Evolutionary conservation across 257 asterid genomes (phyloP), one percentile per base, ranked within the genome.

Genomic region (Primulina tabacum): DNA sequence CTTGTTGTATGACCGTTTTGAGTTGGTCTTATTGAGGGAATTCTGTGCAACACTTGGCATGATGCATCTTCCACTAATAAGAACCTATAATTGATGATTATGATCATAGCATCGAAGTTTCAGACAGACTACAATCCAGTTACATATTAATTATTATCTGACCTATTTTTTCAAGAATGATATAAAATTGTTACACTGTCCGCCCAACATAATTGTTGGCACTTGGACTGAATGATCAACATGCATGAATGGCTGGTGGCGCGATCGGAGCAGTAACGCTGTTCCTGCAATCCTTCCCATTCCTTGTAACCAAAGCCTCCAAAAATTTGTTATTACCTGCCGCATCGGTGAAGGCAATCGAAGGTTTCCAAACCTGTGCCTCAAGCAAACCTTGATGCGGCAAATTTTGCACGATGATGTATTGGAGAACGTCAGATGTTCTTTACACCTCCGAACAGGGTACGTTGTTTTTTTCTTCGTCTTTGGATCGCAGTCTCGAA

Each of bases 401-500:
- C 99, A 93, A 34, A 8, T 73, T 78, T 86, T n/a, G n/a, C n/a
- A n/a, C n/a, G n/a, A n/a, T n/a, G n/a, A n/a, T n/a, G n/a, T n/a
- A n/a, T n/a, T n/a, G n/a, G n/a, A n/a, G n/a, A n/a, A n/a, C 11
- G 97, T 93, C 83, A 93, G 69, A 17, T 75, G 76, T 74, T 81
- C 87, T 82, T 70, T 89, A 80, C 99, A 93, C 70, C 90, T 80
- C 59, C 81, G 72, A 0, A 87, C 96, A 0, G 96, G 88, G 67
- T 97, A 93, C 1, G 70, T 82, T 12, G 88, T 82, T 71, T 88
- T 93, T 73, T 80, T 79, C 90, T 86, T 90, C 90, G 79, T 93
- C 79, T 62, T 83, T 2, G 97, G 96, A 56, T 93, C 92, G 65
- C 99, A 93, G 20, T 82, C 87, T 26, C 91, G 88, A 5, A 95